phyloP scores from a whole-genome alignment of 1,139 yeast genomes.

The Diutina rugosa region DNA sequence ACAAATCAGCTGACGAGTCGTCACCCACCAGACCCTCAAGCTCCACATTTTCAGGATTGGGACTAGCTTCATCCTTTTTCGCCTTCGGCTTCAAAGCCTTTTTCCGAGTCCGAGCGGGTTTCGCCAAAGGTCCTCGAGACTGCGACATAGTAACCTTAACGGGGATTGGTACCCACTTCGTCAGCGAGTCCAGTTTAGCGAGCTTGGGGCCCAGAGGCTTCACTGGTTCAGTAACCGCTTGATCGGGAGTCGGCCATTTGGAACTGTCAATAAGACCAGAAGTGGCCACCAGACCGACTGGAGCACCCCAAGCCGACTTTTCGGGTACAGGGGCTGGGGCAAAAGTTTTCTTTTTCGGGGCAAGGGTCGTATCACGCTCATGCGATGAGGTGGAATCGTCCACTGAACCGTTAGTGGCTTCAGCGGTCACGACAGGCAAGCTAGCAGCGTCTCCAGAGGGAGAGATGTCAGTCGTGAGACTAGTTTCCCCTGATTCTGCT shows the following conservation, averaged over 20 bases:
- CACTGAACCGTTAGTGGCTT: neutral
- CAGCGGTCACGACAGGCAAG: neutral
- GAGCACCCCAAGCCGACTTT: constrained; percentile 57
- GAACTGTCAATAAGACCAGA: constrained; percentile 24
- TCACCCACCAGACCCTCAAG: neutral
- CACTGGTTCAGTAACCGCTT: constrained; percentile 13
- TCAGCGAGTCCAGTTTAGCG: constrained; percentile 30
- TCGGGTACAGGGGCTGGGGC: constrained; percentile 74
- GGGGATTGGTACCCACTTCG: constrained; percentile 83
- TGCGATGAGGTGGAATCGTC: neutral
- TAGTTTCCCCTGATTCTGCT: neutral
- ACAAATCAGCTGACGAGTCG: neutral
- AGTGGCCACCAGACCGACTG: constrained; percentile 15
- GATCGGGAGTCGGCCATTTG: constrained; percentile 51
- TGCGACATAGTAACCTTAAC: constrained; percentile 50
- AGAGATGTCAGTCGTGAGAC: neutral
- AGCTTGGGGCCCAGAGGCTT: constrained; percentile 26
- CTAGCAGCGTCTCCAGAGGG: neutral
- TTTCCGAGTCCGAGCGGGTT: neutral
- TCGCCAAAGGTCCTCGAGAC: neutral
- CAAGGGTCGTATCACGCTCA: neutral
- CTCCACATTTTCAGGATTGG: neutral
- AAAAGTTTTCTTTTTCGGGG: constrained; percentile 22
- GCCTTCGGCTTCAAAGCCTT: constrained; percentile 1
- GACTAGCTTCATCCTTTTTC: neutral